Conservation (phyloP, 2,329 filamentous ascomycete genomes). For the Diaporthe vexans region DNA sequence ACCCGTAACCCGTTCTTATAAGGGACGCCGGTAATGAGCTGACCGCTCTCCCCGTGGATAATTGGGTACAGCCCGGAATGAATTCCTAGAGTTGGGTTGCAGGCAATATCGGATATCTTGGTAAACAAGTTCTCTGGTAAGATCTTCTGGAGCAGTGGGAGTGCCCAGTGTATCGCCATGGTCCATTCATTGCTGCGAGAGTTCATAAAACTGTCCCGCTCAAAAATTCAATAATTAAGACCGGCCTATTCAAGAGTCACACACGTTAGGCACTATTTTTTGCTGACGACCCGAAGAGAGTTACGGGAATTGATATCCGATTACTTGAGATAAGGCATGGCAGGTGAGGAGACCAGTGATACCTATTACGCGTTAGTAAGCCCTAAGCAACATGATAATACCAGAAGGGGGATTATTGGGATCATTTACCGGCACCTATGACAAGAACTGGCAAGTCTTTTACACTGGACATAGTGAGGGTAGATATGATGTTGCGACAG, state of each 20-base stretch:
- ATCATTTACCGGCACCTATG: not conserved
- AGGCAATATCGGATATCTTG: slow-evolving; percentile 9
- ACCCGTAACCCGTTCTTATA: slow-evolving; percentile 15
- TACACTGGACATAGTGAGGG: not conserved
- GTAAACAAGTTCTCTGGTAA: not conserved
- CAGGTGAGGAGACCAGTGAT: slow-evolving; percentile 21
- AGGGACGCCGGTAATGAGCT: slow-evolving; percentile 7
- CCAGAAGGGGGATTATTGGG: not conserved
- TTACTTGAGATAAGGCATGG: slow-evolving; percentile 3
- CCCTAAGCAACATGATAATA: not conserved
- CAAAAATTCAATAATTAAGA: slow-evolving; percentile 14
- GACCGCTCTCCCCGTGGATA: slow-evolving; percentile 7
- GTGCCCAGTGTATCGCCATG: slow-evolving; percentile 26
- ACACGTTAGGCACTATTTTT: not conserved
- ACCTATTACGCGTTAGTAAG: not conserved
- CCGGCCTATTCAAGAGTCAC: not conserved
- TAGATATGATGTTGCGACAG: not conserved
- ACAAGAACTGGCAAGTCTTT: not conserved
- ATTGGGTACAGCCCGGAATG: slow-evolving; percentile 18
- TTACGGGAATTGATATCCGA: not conserved
- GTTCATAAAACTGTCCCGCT: slow-evolving; percentile 12
- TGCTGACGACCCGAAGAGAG: no score
- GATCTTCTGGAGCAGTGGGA: not conserved
- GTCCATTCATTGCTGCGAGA: slow-evolving; percentile 29
- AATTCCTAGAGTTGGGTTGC: slow-evolving; percentile 4